Conservation (phyloP, 768 basidiomycete species). For the Boletus sp. region DNA sequence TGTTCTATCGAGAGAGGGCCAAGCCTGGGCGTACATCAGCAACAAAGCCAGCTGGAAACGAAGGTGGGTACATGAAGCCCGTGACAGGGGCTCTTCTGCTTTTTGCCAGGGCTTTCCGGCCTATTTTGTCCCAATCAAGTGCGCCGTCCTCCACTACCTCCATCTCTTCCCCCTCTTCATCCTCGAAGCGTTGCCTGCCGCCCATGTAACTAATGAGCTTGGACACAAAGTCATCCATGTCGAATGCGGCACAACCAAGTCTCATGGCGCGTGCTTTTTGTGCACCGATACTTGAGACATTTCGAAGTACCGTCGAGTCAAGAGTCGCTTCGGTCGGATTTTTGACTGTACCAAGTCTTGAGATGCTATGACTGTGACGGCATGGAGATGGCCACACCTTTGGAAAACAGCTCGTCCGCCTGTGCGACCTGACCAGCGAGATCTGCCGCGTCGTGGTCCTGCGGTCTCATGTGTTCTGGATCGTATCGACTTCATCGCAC, state of each 20-base stretch:
- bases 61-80: constrained; percentile 73
- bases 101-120: constrained; percentile 76
- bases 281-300: constrained; percentile 74
- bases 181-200: constrained; percentile 50
- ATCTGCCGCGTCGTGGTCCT: constrained; percentile 53
- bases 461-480: constrained; percentile 47
- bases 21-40: constrained; percentile 54
- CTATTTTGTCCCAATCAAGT: constrained; percentile 84
- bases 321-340: constrained; percentile 86
- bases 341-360: constrained; percentile 46
- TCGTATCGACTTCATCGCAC: neutral
- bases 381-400: constrained; percentile 42
- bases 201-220: constrained; percentile 77
- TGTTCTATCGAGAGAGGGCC: constrained; percentile 87
- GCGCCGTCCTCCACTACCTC: constrained; percentile 47
- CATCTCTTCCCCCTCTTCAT: constrained; percentile 48
- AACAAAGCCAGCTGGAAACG: neutral
- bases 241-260: constrained; percentile 83
- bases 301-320: constrained; percentile 78
- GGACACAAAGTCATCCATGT: constrained; percentile 85
- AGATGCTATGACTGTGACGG: constrained; percentile 1
- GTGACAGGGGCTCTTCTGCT: constrained; percentile 76
- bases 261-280: constrained; percentile 91
- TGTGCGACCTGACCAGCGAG: constrained; percentile 53
- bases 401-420: constrained; percentile 61